A percentile compares a stretch with the other conserved stretches of the same genome.
Conservation (phyloP, 371 early-diverging fungal genomes). For the Coemansia sp. region DNA sequence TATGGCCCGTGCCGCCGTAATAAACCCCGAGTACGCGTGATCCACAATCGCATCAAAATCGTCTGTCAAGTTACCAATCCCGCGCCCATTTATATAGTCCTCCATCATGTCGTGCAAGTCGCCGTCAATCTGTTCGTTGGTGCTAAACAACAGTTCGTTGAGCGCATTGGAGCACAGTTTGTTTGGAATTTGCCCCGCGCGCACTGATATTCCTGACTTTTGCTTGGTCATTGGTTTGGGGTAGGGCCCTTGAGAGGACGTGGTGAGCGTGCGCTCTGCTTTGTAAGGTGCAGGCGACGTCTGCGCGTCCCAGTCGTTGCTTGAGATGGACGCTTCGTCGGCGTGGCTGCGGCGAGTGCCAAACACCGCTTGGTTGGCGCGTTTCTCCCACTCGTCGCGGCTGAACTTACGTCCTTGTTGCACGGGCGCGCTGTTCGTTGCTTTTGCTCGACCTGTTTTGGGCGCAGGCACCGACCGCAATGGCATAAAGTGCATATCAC, state of each 20-base stretch:
- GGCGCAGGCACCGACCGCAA: conserved; percentile 24
- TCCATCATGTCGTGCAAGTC: conserved; percentile 21
- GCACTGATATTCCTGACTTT: conserved; percentile 6
- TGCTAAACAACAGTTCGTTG: conserved; percentile 41
- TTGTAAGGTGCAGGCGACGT: not conserved
- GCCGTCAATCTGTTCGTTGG: conserved; percentile 34
- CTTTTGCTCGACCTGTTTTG: not conserved
- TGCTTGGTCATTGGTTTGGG: not conserved
- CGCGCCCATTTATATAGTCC: conserved; percentile 17
- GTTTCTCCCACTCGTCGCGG: conserved; percentile 36
- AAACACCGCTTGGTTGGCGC: conserved; percentile 25
- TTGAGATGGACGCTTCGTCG: not conserved
- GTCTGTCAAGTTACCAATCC: not conserved
- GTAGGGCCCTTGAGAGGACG: too few species aligned
- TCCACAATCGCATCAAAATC: conserved; percentile 29
- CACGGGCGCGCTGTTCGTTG: not conserved
- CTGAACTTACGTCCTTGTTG: conserved; percentile 7
- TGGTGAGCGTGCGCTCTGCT: too few species aligned
- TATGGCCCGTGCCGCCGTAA: conserved; percentile 17
- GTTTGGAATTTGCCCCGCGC: conserved; percentile 7
- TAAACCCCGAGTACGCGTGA: conserved; percentile 27
- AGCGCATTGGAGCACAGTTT: conserved; percentile 28
- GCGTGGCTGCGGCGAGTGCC: conserved; percentile 20
- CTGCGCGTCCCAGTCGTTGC: conserved; percentile 1
- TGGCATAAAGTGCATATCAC: conserved; percentile 3